phyloP scores from a whole-genome alignment of 1,284 basidiomycete species.

The Taiwanofungus camphoratus region DNA sequence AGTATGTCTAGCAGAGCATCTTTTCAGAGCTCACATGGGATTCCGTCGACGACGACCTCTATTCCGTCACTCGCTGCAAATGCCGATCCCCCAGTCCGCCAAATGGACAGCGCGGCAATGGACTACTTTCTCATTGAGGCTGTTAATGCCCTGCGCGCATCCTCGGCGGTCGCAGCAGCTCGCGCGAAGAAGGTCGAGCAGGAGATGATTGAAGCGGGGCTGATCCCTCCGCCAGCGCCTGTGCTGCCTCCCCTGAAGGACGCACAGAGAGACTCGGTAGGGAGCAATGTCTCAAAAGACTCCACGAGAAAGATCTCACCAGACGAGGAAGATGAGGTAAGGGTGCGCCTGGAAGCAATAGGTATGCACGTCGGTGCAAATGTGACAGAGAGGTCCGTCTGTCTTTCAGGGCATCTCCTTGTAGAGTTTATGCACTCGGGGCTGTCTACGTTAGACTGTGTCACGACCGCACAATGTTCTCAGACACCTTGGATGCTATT shows the following conservation, averaged over 20 bases:
- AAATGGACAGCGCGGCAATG: conserved; percentile 73
- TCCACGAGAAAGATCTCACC: conserved; percentile 33
- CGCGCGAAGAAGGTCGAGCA: conserved; percentile 61
- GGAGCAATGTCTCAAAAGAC: conserved; percentile 37
- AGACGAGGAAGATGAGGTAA: conserved; percentile 71
- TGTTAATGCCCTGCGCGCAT: conserved; percentile 65
- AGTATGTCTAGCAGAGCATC: conserved; percentile 32
- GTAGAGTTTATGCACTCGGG: neutral
- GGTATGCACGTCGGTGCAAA: conserved; percentile 85
- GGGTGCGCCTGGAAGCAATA: conserved; percentile 71
- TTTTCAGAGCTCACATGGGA: conserved; percentile 26
- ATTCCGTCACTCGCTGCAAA: conserved; percentile 41
- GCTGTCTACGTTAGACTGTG: conserved; percentile 47
- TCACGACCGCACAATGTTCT: conserved; percentile 68
- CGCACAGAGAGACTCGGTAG: conserved; percentile 48
- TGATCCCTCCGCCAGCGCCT: conserved; percentile 45
- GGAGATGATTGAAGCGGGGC: conserved; percentile 70
- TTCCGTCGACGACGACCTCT: conserved; percentile 22
- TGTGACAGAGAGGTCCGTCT: conserved; percentile 78
- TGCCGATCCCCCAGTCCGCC: conserved; percentile 52
- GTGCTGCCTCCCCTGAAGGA: conserved; percentile 38
- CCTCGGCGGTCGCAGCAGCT: conserved; percentile 62
- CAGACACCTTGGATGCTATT: conserved; percentile 84
- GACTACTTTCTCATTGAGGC: conserved; percentile 84
- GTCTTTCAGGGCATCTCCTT: neutral